These are phyloP conservation scores for Protostelium mycophagum DNA, from an alignment of 78 protist species.

Conservation along the genomic window DNA sequence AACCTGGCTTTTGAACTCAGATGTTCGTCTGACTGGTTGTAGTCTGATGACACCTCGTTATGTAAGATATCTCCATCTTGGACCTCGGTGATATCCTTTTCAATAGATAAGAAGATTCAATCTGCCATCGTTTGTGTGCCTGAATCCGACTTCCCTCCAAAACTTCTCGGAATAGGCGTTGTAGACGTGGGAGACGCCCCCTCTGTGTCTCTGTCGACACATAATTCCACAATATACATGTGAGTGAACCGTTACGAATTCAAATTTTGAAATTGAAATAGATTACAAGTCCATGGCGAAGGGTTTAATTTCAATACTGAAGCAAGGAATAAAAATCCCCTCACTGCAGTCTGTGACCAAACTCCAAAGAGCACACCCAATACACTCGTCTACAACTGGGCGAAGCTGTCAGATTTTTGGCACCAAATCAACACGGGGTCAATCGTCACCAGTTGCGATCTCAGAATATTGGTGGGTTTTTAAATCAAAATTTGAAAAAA, in stretches of 20 bases:
- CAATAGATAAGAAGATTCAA: no score
- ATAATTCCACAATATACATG: not conserved
- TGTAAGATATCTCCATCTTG: not conserved
- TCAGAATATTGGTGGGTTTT: not conserved
- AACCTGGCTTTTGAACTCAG: no score
- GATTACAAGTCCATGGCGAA: not conserved
- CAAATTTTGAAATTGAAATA: not conserved
- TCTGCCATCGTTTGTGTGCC: no score
- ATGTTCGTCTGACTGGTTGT: not conserved
- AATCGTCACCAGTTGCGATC: not conserved
- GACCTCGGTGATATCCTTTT: not conserved
- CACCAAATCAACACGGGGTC: not conserved
- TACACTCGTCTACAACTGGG: not conserved
- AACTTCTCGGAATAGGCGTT: no score
- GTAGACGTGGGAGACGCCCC: not conserved
- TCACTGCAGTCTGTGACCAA: not conserved
- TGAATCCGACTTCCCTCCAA: no score
- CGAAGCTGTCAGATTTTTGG: not conserved
- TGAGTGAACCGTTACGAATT: not conserved
- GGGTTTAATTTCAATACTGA: not conserved
- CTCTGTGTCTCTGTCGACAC: not conserved
- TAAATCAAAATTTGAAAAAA: not conserved
- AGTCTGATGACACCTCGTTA: not conserved
- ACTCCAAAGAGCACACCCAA: not conserved
- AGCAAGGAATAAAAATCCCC: not conserved